A percentile compares a stretch with the other conserved stretches of the same genome.
These are phyloP conservation scores for Viola pubescens DNA, from an alignment of 441 rosid genomes.

Conservation along the genomic window DNA sequence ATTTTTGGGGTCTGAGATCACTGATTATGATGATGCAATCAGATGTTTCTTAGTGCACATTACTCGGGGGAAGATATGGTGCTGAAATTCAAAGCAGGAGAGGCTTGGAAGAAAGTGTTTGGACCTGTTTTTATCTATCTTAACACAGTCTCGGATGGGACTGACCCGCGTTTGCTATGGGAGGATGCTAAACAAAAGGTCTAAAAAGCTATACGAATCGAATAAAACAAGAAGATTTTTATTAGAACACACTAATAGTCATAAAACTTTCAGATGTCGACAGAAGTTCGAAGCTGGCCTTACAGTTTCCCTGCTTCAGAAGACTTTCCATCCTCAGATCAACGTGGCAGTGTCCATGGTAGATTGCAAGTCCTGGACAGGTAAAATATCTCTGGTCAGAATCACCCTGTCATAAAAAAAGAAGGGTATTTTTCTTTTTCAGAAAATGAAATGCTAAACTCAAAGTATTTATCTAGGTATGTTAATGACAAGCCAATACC, in stretches of 20 bases:
- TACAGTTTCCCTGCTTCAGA: constrained; percentile 59
- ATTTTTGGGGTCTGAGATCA: too few species aligned
- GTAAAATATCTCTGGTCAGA: constrained; percentile 20
- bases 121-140: constrained; percentile 72
- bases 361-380: constrained; percentile 54
- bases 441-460: neutral
- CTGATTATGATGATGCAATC: neutral
- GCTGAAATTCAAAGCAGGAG: constrained; percentile 44
- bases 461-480: constrained; percentile 24
- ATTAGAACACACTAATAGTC: neutral
- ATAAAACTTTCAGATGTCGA: constrained; percentile 31
- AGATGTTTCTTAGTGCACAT: constrained; percentile 88
- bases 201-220: too few species aligned
- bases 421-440: too few species aligned
- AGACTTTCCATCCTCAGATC: constrained; percentile 41
- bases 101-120: constrained; percentile 82
- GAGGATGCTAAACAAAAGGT: constrained; percentile 76
- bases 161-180: constrained; percentile 54
- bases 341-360: constrained; percentile 62
- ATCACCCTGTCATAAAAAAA: too few species aligned
- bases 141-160: constrained; percentile 34
- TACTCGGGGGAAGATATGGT: constrained; percentile 79
- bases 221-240: neutral
- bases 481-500: constrained; percentile 27
- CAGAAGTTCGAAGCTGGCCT: constrained; percentile 80